Evolutionary conservation across 1,139 yeast genomes (phyloP).

Genomic region (Debaryomyces fabryi): DNA sequence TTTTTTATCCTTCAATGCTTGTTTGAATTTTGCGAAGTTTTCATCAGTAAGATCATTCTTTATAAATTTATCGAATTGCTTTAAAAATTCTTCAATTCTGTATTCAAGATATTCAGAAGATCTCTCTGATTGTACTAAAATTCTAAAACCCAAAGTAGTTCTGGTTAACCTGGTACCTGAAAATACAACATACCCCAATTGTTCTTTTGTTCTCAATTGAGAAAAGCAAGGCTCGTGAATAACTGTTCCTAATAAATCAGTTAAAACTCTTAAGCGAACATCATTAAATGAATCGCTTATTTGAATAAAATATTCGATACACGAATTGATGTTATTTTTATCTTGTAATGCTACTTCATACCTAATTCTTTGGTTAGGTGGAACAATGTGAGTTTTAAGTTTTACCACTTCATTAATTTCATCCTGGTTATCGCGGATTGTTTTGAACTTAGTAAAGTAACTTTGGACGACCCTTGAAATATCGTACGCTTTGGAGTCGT

Average conservation of each 20-base stretch:
- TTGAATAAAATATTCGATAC: slow-evolving; percentile 79
- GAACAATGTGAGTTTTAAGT: slow-evolving; percentile 42
- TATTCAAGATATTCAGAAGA: slow-evolving; percentile 72
- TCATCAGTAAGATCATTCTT: slow-evolving; percentile 50
- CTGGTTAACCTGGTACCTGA: slow-evolving; percentile 71
- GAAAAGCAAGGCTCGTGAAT: slow-evolving; percentile 87
- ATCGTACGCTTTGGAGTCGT: slow-evolving; percentile 51
- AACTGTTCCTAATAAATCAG: slow-evolving; percentile 71
- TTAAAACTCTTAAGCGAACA: slow-evolving; percentile 41
- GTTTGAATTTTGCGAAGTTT: slow-evolving; percentile 69
- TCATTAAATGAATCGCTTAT: slow-evolving; percentile 51
- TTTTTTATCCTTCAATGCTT: slow-evolving; percentile 67
- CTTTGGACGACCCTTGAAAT: slow-evolving; percentile 25
- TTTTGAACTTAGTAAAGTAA: slow-evolving; percentile 24
- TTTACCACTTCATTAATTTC: slow-evolving; percentile 27
- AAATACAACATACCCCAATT: slow-evolving; percentile 81
- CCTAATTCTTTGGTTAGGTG: slow-evolving; percentile 45
- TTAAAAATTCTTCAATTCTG: slow-evolving; percentile 71
- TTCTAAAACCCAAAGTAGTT: slow-evolving; percentile 74
- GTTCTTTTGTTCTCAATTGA: slow-evolving; percentile 89
- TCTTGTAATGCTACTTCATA: slow-evolving; percentile 62
- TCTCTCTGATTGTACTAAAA: slow-evolving; percentile 87
- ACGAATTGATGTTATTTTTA: slow-evolving; percentile 75
- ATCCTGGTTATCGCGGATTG: slow-evolving; percentile 45
- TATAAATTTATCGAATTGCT: slow-evolving; percentile 38